Conservation (phyloP, 345 rosid species). For the Zanthoxylum bungeanum region DNA sequence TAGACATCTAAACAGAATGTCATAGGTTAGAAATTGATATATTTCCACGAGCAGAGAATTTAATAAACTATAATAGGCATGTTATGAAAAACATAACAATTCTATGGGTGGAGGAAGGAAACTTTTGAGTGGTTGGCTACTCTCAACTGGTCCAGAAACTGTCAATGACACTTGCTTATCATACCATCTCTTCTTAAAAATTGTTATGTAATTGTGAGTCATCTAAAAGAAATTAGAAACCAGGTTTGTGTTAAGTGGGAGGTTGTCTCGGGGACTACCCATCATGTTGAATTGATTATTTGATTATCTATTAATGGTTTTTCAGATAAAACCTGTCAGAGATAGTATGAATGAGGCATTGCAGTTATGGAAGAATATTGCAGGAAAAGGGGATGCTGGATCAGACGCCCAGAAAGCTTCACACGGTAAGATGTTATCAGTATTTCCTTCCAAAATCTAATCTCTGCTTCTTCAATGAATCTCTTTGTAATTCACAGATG, state of each 20-base stretch:
- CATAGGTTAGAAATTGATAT: neutral
- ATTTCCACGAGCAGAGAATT: neutral
- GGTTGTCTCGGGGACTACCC: neutral
- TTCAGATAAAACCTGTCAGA: constrained; percentile 92
- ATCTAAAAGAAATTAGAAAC: neutral
- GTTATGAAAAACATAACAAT: neutral
- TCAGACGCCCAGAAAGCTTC: constrained; percentile 62
- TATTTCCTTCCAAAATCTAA: constrained; percentile 12
- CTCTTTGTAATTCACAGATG: constrained; percentile 28
- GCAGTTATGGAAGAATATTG: constrained; percentile 84
- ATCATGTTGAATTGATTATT: no score
- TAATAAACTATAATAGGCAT: neutral
- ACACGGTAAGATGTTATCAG: constrained; percentile 38
- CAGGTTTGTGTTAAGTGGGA: neutral
- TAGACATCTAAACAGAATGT: neutral
- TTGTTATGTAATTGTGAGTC: neutral
- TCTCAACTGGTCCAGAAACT: neutral
- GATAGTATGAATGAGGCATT: constrained; percentile 93
- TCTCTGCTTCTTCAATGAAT: neutral
- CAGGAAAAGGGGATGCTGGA: constrained; percentile 72
- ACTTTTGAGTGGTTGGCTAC: neutral
- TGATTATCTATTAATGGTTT: constrained; percentile 24
- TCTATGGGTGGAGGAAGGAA: neutral
- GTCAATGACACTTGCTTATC: neutral
- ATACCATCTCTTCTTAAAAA: neutral